Base-by-base conservation (phyloP, 306 rosid species). In the Cucurbita moschata region DNA sequence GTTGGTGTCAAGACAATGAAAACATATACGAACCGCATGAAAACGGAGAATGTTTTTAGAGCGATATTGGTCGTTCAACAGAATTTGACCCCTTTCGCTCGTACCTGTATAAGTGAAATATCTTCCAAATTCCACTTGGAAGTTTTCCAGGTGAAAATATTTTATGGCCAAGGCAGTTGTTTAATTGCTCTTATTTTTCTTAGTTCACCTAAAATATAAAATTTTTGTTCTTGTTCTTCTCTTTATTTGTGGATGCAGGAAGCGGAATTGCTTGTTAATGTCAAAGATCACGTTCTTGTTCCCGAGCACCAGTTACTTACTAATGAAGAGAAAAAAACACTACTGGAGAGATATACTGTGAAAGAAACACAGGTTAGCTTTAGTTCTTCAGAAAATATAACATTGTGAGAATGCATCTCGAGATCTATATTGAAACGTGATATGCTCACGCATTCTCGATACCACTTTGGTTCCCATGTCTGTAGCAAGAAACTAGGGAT, bases 341-440 rank as follows among this genome's bases (percentile, higher is more conserved):
- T 94, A 79, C 83, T 94, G 47, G 90, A 90, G 86, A 85, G 86
- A 75, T 94, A 94, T 52, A 94, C 95, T 0, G 90, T 89, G 35
- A 90, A 90, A 72, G 98, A 90, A 78, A 86, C 87, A 50, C 96
- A 94, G 97, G 98, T 90, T 38, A 61, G 84, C 78, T 6, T 62
- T 37, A 19, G 23, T 44, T 67, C 72, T 67, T 21, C 11, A 44
- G 5, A 64, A 64, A 64, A 8, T 8, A 39, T 5, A 16, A 15
- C 23, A 16, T 62, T 38, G 10, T 61, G 47, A 37, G 47, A 37
- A 2, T 38, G n/a, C 12, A 61, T 61, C 11, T 61, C 6, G 14
- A 39, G 47, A 37, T 39, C 68, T 37, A 61, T 38, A 16, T 38
- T 40, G 35, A 1, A 63, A 62, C 38, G 23, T 38, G 69, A 38